A percentile compares a stretch with the other conserved stretches of the same genome.
phyloP scores from a whole-genome alignment of 768 basidiomycete species.

The Collybia sordida region DNA sequence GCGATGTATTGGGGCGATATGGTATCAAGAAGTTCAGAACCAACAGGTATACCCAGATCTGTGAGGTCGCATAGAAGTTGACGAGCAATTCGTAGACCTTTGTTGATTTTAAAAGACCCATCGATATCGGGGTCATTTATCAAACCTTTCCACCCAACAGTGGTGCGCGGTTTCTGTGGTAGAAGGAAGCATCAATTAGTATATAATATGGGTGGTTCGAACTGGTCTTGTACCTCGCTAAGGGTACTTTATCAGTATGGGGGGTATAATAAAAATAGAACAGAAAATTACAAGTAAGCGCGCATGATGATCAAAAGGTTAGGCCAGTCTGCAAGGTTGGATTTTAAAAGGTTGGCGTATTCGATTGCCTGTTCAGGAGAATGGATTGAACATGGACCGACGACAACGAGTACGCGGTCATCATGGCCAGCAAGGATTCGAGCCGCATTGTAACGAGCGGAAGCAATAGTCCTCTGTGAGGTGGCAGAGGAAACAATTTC shows the following conservation, averaged over 20 bases:
- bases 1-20: conserved; percentile 79
- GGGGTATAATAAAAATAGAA: not conserved
- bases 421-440: conserved; percentile 82
- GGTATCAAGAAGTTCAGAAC: conserved; percentile 88
- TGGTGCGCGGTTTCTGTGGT: conserved; percentile 89
- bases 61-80: conserved; percentile 92
- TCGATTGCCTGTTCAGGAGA: conserved; percentile 81
- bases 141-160: conserved; percentile 96
- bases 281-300: conserved; percentile 84
- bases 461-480: conserved; percentile 75
- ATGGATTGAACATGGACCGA: conserved; percentile 97
- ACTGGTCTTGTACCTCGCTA: conserved; percentile 30
- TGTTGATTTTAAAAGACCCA: conserved; percentile 95
- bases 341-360: conserved; percentile 74
- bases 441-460: conserved; percentile 77
- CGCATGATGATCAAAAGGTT: conserved; percentile 94
- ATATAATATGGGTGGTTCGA: not conserved
- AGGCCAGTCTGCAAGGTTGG: conserved; percentile 62
- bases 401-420: conserved; percentile 84
- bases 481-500: conserved; percentile 70
- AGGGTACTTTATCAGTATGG: not conserved
- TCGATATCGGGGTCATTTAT: conserved; percentile 96
- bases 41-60: conserved; percentile 86
- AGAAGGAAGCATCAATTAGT: conserved; percentile 7
- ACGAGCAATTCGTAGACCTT: conserved; percentile 86